These are phyloP conservation scores for Solanum hybrid DNA, from an alignment of 305 asterid genomes.

Conservation along the genomic window DNA sequence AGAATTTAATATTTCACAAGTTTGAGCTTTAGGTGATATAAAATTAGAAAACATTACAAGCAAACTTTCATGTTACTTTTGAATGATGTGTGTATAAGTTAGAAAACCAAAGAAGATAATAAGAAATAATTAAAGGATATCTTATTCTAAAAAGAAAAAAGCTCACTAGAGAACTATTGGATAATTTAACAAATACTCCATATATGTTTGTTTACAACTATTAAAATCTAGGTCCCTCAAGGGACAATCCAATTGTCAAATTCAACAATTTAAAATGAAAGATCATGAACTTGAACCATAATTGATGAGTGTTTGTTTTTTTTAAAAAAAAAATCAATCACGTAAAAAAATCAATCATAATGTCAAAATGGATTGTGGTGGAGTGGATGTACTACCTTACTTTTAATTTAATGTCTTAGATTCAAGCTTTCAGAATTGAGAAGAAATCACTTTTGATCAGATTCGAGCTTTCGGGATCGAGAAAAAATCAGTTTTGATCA, in stretches of 20 bases:
- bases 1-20: neutral
- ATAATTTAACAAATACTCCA: neutral
- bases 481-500: neutral
- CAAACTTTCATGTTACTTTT: neutral
- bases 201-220: neutral
- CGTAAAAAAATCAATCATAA: neutral
- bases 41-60: neutral
- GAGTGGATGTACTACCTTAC: neutral
- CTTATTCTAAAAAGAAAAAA: neutral
- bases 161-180: neutral
- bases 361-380: neutral
- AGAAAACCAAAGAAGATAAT: neutral
- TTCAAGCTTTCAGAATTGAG: accelerated
- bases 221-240: neutral
- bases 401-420: neutral
- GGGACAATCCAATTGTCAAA: neutral
- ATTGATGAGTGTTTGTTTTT: neutral
- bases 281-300: neutral
- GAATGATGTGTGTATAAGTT: neutral
- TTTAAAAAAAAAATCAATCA: neutral
- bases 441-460: neutral
- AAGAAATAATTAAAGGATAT: neutral
- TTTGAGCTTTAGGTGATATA: neutral
- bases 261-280: neutral
- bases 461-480: too few relatives aligned